A percentile compares a stretch with the other conserved stretches of the same genome.
Evolutionary conservation across 306 rosid genomes (phyloP).

Genomic region (Cicer arietinum): DNA sequence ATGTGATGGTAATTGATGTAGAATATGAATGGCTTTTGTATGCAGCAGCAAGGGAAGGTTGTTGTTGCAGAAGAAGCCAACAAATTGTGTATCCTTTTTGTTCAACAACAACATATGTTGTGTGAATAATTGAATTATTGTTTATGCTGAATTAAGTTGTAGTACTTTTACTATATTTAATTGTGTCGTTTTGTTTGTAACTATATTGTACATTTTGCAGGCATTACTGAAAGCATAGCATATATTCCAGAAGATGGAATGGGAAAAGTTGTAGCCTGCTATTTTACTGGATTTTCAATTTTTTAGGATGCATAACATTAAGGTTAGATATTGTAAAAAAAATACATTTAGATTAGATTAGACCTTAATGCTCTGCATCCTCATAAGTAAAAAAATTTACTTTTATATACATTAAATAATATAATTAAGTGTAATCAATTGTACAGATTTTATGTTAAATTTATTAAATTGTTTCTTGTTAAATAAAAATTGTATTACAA

Average conservation of each 20-base stretch:
- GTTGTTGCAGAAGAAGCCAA: conserved; percentile 58
- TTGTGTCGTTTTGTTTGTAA: conserved; percentile 10
- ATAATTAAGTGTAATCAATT: no score
- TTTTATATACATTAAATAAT: no score
- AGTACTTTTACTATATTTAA: not conserved
- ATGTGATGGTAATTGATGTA: conserved; percentile 42
- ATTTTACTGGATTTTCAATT: not conserved
- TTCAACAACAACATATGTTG: not conserved
- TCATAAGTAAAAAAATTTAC: no score
- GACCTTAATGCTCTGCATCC: no score
- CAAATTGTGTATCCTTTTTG: conserved; percentile 64
- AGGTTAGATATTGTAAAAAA: no score
- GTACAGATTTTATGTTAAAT: no score
- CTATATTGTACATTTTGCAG: conserved; percentile 49
- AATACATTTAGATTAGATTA: no score
- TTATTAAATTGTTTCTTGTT: no score
- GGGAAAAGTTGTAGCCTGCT: conserved; percentile 23
- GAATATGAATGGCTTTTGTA: conserved; percentile 43
- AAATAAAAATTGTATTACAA: no score
- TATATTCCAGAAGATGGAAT: conserved; percentile 9
- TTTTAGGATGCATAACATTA: no score
- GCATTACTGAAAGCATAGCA: not conserved
- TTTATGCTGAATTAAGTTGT: not conserved
- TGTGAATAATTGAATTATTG: conserved; percentile 8
- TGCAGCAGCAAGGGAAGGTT: conserved; percentile 59